These are phyloP conservation scores for Hippophae tibetana DNA, from an alignment of 306 rosid species.

Conservation along the genomic window DNA sequence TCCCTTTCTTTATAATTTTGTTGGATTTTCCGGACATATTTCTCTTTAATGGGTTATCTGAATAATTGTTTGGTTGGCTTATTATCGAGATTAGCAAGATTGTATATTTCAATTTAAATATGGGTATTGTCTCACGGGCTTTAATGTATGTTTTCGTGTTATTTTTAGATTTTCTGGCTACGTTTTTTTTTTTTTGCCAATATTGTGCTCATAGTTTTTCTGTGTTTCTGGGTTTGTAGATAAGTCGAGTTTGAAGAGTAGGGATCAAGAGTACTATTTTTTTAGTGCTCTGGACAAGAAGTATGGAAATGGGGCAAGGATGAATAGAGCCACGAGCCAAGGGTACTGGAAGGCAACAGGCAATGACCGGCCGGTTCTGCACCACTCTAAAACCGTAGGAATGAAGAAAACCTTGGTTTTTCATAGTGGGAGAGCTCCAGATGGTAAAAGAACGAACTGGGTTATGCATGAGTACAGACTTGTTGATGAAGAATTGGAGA, in stretches of 20 bases:
- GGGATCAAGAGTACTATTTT: slow-evolving; percentile 98
- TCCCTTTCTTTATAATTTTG: slow-evolving; percentile 6
- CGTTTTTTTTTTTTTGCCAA: slow-evolving; percentile 5
- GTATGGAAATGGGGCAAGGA: slow-evolving; percentile 97
- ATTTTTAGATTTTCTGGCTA: background rate
- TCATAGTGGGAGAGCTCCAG: slow-evolving; percentile 95
- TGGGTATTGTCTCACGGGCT: slow-evolving; percentile 1
- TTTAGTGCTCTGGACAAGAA: slow-evolving; percentile 95
- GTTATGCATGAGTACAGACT: slow-evolving; percentile 99
- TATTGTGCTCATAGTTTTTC: slow-evolving; percentile 7
- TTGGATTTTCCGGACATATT: background rate
- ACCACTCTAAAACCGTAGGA: slow-evolving; percentile 52
- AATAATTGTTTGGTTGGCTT: slow-evolving; percentile 1
- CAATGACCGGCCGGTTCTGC: slow-evolving; percentile 76
- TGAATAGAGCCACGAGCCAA: slow-evolving; percentile 84
- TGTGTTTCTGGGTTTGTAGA: slow-evolving; percentile 33
- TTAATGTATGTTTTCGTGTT: background rate
- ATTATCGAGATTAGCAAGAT: slow-evolving; percentile 7
- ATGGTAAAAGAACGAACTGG: slow-evolving; percentile 94
- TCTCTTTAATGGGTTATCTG: background rate
- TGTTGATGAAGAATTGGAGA: slow-evolving; percentile 66
- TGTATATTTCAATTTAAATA: background rate
- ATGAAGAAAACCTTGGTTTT: slow-evolving; percentile 93
- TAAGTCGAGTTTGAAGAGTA: slow-evolving; percentile 91
- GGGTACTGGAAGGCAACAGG: slow-evolving; percentile 99